Base-by-base conservation (phyloP, 768 basidiomycete genomes). In the Suillus paluster region DNA sequence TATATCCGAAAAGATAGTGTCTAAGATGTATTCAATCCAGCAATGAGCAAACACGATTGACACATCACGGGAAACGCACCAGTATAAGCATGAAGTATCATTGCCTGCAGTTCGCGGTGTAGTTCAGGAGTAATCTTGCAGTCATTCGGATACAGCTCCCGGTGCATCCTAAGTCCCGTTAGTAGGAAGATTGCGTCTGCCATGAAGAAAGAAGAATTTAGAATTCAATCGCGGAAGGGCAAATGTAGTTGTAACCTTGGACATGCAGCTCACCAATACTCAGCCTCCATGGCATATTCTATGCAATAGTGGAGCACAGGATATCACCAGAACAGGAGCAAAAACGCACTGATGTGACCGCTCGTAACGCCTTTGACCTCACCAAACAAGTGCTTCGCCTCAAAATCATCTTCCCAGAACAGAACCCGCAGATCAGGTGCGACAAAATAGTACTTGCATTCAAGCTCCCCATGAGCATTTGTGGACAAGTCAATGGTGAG, bases 91-190 rank as follows among this genome's bases (percentile, higher is more conserved):
- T 52, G 50, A 3, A 52, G n/a, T 11, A 52, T 52, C 50, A 52
- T 34, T 34, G 50, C 50, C n/a, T 52, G 50, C 50, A 52, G 33
- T 33, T 52, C 50, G 14, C 50, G n/a, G n/a, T 52, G 33, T n/a
- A 52, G 50, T 34, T 52, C 50, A 21, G 50, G 50, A n/a, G 50
- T 52, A 21, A 52, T 52, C 50, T 52, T 34, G 50, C 50, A 52
- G n/a, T 52, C 50, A 7, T 34, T 52, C 50, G 50, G 50, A 34
- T 52, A 52, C n/a, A 52, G 14, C 33, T 52, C 50, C 30, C 50
- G 50, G 30, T 52, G 50, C 50, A 52, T 52, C 50, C 50, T 52
- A 21, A 34, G 12, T 19, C 33, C 12, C n/a, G 50, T 34, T 21
- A 52, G 33, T 21, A n/a, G 12, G 33, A 52, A 34, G 50, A 34